Base-by-base conservation (phyloP, 2,329 filamentous ascomycete species). In the Hyphodiscus sp. region DNA sequence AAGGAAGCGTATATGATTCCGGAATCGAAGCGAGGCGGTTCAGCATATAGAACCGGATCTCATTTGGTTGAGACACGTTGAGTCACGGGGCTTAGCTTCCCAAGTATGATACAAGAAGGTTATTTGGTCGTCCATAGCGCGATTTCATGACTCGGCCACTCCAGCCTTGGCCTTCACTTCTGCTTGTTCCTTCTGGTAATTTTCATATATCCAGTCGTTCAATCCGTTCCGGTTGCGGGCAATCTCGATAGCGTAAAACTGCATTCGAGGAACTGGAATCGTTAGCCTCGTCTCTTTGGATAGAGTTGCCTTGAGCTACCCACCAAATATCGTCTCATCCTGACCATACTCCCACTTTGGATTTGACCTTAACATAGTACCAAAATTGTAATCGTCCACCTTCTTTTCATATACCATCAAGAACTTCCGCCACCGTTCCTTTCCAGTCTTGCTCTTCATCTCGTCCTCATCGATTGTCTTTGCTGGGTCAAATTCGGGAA, bases 301-400 rank as follows among this genome's bases (percentile, higher is more conserved):
- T 9, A n/a, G 41, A 20, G 26, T 18, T 2, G 19, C 13, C 5
- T 23, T 7, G 20, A 42, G 43, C 18, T 23, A 50, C 13, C 11
- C 69, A 91, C 88, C 91, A 65, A 99, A 97, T 50, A 99, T 96
- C 2, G 91, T 96, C 51, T 86, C 89, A 53, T 95, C 78, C 73
- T 95, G 78, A 50, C 86, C 89, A 69, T 99, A 97, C 71, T 96
- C 92, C 50, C 72, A 82, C 64, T 87, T 89, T 41, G 90, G 80
- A 66, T 81, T 88, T 53, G 82, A 79, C 54, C 94, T 83, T 64
- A 99, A 71, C 80, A 99, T 91, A 33, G 94, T 96, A 52, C 94
- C 94, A 71, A 96, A 99, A 77, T 96, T 99, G 78, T 85, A 99
- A 73, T 99, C 95, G 59, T 94, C 87, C n/a, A 99, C 77, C 73